These are phyloP conservation scores for Crucibulum laeve DNA, from an alignment of 768 basidiomycete species.

Conservation along the genomic window DNA sequence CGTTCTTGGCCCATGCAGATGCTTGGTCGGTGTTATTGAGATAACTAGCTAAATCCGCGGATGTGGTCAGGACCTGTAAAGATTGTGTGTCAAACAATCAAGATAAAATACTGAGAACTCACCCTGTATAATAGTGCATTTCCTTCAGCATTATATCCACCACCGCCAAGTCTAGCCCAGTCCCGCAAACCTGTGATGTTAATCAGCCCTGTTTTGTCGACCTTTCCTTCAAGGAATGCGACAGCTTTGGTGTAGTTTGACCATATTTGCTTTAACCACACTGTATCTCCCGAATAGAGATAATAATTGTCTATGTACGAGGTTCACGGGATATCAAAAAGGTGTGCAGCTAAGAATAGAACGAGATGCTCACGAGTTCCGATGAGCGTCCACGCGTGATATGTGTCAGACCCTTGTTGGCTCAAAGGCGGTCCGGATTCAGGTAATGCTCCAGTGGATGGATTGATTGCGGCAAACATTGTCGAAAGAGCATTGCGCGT, in stretches of 20 bases:
- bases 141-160: slow-evolving; percentile 52
- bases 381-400: slow-evolving; percentile 58
- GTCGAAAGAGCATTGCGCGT: slow-evolving; percentile 54
- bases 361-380: slow-evolving; percentile 35
- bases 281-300: slow-evolving; percentile 48
- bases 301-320: slow-evolving; percentile 44
- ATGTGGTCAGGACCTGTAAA: slow-evolving; percentile 44
- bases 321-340: slow-evolving; percentile 3
- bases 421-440: slow-evolving; percentile 48
- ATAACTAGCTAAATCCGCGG: slow-evolving; percentile 37
- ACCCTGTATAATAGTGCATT: slow-evolving; percentile 53
- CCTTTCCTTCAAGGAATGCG: slow-evolving; percentile 47
- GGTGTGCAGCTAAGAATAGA: neutral
- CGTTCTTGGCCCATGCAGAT: slow-evolving; percentile 35
- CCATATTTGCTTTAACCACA: slow-evolving; percentile 48
- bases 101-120: slow-evolving; percentile 2
- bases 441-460: slow-evolving; percentile 48
- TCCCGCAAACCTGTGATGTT: slow-evolving; percentile 54
- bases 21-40: slow-evolving; percentile 30
- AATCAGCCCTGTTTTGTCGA: slow-evolving; percentile 44
- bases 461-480: slow-evolving; percentile 51
- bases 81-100: neutral
- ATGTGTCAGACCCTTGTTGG: slow-evolving; percentile 46
- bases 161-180: slow-evolving; percentile 53
- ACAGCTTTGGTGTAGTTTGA: slow-evolving; percentile 55